These are phyloP conservation scores for Yarrowia phangngaensis DNA, from an alignment of 805 yeast genomes.

Conservation along the genomic window DNA sequence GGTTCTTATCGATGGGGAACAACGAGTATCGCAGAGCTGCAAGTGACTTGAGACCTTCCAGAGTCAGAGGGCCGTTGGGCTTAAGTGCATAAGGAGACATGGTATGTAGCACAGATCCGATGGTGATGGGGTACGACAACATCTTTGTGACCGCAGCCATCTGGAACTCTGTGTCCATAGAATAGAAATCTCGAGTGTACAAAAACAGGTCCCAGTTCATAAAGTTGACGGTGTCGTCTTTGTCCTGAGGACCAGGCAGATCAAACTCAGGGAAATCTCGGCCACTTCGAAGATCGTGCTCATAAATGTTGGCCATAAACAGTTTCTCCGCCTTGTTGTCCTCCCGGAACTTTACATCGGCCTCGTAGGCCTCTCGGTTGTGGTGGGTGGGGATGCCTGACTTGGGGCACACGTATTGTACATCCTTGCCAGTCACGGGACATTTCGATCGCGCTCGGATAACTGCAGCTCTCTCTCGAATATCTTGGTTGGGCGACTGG, in stretches of 20 bases:
- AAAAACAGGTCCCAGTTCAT: conserved; percentile 88
- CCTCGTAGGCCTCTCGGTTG: conserved; percentile 81
- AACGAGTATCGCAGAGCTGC: conserved; percentile 90
- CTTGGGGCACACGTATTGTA: conserved; percentile 81
- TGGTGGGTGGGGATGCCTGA: conserved; percentile 98
- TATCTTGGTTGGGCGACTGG: conserved; percentile 79
- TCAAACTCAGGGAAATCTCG: conserved; percentile 93
- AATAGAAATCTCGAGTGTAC: conserved; percentile 86
- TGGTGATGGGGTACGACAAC: conserved; percentile 87
- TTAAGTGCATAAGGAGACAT: conserved; percentile 76
- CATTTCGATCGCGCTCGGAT: conserved; percentile 84
- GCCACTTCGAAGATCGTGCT: conserved; percentile 92
- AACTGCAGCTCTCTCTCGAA: conserved; percentile 86
- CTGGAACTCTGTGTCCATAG: conserved; percentile 96
- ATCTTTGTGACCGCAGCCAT: conserved; percentile 93
- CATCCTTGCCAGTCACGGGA: conserved; percentile 79
- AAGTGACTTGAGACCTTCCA: conserved; percentile 89
- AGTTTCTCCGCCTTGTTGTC: conserved; percentile 64
- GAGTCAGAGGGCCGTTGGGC: conserved; percentile 82
- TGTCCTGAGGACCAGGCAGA: conserved; percentile 76
- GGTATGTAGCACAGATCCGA: conserved; percentile 77
- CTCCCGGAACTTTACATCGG: conserved; percentile 67
- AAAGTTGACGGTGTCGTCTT: conserved; percentile 69
- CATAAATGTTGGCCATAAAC: conserved; percentile 85
- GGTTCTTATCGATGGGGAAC: conserved; percentile 62